Evolutionary conservation across 1,284 basidiomycete species (phyloP).

Genomic region (Earliella scabrosa): DNA sequence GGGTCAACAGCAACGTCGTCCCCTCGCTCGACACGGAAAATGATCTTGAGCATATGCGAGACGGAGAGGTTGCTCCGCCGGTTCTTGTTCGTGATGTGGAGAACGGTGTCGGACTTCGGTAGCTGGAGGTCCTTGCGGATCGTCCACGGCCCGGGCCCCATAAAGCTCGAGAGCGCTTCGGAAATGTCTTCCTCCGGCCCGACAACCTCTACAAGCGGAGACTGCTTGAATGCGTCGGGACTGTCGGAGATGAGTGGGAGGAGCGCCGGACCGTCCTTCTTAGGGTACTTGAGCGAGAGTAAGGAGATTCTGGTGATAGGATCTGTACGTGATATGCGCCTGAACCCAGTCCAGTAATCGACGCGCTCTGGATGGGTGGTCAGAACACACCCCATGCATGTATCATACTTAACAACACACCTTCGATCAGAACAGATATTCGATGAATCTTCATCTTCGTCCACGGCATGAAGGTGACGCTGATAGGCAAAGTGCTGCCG

Average conservation of each 20-base stretch:
- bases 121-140: constrained; percentile 61
- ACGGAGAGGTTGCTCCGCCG: constrained; percentile 81
- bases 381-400: background rate
- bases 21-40: constrained; percentile 85
- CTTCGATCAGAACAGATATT: constrained; percentile 83
- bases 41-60: constrained; percentile 81
- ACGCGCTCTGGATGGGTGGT: constrained; percentile 61
- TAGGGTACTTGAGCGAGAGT: constrained; percentile 64
- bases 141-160: constrained; percentile 80
- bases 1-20: constrained; percentile 69
- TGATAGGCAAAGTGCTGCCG: constrained; percentile 83
- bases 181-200: constrained; percentile 49
- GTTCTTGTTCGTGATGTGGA: constrained; percentile 88
- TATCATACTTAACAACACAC: constrained; percentile 40
- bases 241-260: constrained; percentile 71
- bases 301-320: constrained; percentile 70
- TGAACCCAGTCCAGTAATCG: constrained; percentile 77
- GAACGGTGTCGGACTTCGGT: constrained; percentile 54
- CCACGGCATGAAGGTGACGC: constrained; percentile 84
- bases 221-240: constrained; percentile 55
- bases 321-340: constrained; percentile 79
- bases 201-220: constrained; percentile 53
- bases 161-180: constrained; percentile 60
- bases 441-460: constrained; percentile 86
- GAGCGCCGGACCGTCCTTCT: constrained; percentile 54